Evolutionary conservation across 2,329 filamentous ascomycete genomes (phyloP), one percentile per base, ranked within the genome.

Genomic region (Scedosporium boydii): DNA sequence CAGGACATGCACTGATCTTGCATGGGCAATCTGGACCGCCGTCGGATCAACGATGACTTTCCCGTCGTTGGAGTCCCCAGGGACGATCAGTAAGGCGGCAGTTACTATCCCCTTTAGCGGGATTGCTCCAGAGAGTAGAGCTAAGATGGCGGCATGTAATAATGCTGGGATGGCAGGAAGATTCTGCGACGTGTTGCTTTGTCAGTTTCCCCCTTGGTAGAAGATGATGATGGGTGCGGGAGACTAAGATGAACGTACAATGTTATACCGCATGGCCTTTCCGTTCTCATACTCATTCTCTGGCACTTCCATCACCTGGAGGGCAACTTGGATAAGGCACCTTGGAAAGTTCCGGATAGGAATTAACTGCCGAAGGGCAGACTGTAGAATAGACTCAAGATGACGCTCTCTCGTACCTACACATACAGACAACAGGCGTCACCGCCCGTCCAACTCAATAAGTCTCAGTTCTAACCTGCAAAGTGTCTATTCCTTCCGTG

Each of bases 121-220:
- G 41, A 97, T 82, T 1, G 89, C 88, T 27, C 90, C 91, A 53
- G 92, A 91, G 42, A 98, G 79, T 16, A 98, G 82, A 23, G 90
- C 87, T 46, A 95, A 78, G 44, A 93, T 78, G 4, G 90, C 83
- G 1, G 92, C 87, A 73, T 97, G 91, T 34, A 97, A 77, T 65
- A 97, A 81, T 41, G 90, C 85, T 26, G 95, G 91, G 62, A 99
- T 84, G 56, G 96, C 80, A 58, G 87, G 81, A 51, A 97, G 82
- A 71, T 91, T 90, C 88, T 93, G 67, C 21, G 53, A 63, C 71
- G 70, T 59, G 65, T 34, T 23, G 34, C 34, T 38, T 38, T 38
- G 34, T 38, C 34, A 38, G 34, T 38, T 38, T 12, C 34, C 34
- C 34, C 29, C 18, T 44, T 41, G 27, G 53, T 23, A 61, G 59